These are phyloP conservation scores for Echium plantagineum DNA, from an alignment of 257 asterid genomes.

Conservation along the genomic window DNA sequence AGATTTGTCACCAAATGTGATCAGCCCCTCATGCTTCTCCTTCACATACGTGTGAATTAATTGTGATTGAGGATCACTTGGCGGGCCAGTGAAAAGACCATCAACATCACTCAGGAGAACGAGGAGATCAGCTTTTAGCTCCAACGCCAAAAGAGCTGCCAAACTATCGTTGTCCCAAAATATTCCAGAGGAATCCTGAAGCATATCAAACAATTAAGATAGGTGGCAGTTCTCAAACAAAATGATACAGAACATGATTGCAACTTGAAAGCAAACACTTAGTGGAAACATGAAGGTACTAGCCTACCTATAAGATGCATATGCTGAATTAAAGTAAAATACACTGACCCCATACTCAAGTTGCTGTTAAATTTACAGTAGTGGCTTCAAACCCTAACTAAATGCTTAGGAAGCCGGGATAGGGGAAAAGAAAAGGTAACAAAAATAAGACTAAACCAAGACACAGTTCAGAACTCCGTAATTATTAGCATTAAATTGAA, in stretches of 20 bases:
- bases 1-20: constrained; percentile 78
- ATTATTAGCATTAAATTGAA: no score
- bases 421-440: background rate
- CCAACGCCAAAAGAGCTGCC: constrained; percentile 64
- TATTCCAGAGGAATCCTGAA: constrained; percentile 70
- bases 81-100: constrained; percentile 84
- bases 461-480: background rate
- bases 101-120: constrained; percentile 75
- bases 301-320: background rate
- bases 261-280: background rate
- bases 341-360: background rate
- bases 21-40: constrained; percentile 41
- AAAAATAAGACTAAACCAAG: background rate
- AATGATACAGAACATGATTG: no score
- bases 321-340: background rate
- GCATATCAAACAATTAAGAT: background rate
- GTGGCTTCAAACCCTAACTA: background rate
- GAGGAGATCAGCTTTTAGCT: constrained; percentile 75
- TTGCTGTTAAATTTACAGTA: background rate
- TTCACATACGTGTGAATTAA: constrained; percentile 53
- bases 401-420: background rate
- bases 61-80: constrained; percentile 62
- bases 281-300: background rate
- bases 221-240: background rate
- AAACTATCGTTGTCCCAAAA: constrained; percentile 87